These are phyloP conservation scores for Colletotrichum viniferum DNA, from an alignment of 2,329 filamentous ascomycete genomes.

Conservation along the genomic window DNA sequence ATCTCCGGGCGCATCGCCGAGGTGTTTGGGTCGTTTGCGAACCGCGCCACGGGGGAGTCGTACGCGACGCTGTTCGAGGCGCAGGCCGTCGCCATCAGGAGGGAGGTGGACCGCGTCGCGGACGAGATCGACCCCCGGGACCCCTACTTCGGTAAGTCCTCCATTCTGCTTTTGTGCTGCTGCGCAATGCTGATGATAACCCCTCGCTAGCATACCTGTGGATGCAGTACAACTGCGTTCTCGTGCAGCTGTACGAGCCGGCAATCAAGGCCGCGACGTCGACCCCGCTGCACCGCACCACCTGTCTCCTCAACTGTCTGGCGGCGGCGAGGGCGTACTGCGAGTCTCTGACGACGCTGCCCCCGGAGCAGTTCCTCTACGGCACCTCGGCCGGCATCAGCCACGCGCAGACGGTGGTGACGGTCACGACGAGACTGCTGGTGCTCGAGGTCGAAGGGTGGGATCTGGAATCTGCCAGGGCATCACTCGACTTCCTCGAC, in stretches of 20 bases:
- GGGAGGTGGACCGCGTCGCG: conserved; percentile 36
- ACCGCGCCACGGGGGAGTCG: conserved; percentile 28
- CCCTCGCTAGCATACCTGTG: conserved; percentile 4
- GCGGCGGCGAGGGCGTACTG: conserved; percentile 37
- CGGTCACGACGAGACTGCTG: conserved; percentile 16
- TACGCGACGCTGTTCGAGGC: conserved; percentile 37
- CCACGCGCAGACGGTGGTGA: neutral
- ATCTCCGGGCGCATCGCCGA: conserved; percentile 38
- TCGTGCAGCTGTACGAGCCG: conserved; percentile 43
- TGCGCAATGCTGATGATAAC: neutral
- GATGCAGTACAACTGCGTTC: conserved; percentile 37
- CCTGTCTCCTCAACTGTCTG: conserved; percentile 40
- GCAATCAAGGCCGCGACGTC: conserved; percentile 34
- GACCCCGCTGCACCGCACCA: conserved; percentile 28
- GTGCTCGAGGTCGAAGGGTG: conserved; percentile 22
- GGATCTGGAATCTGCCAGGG: conserved; percentile 13
- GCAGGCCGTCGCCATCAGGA: conserved; percentile 34
- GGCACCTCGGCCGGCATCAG: neutral
- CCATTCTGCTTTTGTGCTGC: neutral
- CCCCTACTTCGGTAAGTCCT: neutral
- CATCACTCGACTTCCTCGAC: conserved; percentile 16
- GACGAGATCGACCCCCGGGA: conserved; percentile 32
- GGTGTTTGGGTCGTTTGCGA: conserved; percentile 34
- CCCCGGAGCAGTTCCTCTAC: conserved; percentile 22
- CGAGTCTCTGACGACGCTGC: conserved; percentile 31